Evolutionary conservation across 2,329 filamentous ascomycete species (phyloP).

Genomic region (Rutstroemia sydowiana): DNA sequence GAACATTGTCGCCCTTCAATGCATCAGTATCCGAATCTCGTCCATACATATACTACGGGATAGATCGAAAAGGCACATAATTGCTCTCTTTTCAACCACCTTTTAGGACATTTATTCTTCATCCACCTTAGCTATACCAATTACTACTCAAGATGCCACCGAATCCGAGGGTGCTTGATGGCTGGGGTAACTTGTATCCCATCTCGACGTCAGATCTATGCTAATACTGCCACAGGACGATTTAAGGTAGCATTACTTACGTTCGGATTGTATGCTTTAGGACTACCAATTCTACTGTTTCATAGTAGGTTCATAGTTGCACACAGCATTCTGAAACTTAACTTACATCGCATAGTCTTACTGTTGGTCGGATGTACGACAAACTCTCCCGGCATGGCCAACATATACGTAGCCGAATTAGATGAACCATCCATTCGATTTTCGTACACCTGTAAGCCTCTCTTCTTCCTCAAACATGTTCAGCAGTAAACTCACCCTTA

Average conservation of each 20-base stretch:
- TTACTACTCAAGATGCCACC: no score
- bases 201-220: neutral
- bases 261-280: slow-evolving; percentile 1
- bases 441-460: slow-evolving; percentile 3
- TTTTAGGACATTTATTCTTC: neutral
- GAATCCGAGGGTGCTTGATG: neutral
- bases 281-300: neutral
- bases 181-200: neutral
- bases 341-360: neutral
- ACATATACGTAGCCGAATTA: neutral
- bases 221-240: neutral
- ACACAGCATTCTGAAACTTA: neutral
- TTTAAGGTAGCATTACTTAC: neutral
- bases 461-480: neutral
- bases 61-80: neutral
- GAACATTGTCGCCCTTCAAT: neutral
- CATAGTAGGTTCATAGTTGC: neutral
- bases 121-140: no score
- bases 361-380: neutral
- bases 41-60: neutral
- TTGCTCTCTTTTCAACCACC: neutral
- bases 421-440: neutral
- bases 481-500: neutral
- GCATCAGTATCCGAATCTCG: neutral
- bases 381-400: slow-evolving; percentile 2